These are phyloP conservation scores for Neurospora pannonica DNA, from an alignment of 495 filamentous ascomycete genomes.

Conservation along the genomic window DNA sequence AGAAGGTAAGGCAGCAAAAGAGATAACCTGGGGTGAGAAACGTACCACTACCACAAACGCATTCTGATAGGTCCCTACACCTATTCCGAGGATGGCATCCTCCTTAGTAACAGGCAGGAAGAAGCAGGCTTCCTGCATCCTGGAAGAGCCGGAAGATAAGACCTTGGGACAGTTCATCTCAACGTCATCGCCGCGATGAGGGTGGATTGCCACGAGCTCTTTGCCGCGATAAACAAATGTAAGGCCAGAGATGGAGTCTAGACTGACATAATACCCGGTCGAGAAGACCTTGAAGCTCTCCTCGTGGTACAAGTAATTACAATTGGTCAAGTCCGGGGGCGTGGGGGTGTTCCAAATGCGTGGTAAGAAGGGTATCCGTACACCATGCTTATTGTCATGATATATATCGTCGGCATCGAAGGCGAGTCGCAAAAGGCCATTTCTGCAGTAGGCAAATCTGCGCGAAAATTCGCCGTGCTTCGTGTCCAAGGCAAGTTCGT, in stretches of 20 bases:
- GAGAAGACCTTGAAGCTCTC: not conserved
- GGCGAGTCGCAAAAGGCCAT: not conserved
- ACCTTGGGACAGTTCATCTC: not conserved
- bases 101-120: not conserved
- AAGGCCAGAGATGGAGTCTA: not conserved
- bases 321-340: not conserved
- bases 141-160: not conserved
- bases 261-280: not conserved
- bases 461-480: not conserved
- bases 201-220: not conserved
- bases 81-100: not conserved
- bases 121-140: not conserved
- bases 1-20: not conserved
- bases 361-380: not conserved
- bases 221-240: not conserved
- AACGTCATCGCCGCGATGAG: not conserved
- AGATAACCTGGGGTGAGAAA: not conserved
- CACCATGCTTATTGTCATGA: not conserved
- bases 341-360: not conserved
- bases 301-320: not conserved
- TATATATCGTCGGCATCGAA: not conserved
- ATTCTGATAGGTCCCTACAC: not conserved
- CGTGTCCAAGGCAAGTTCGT: not conserved
- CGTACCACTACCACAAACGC: not conserved
- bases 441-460: not conserved